phyloP scores from a whole-genome alignment of 163 green algal species.

The Prototheca wickerhamii region DNA sequence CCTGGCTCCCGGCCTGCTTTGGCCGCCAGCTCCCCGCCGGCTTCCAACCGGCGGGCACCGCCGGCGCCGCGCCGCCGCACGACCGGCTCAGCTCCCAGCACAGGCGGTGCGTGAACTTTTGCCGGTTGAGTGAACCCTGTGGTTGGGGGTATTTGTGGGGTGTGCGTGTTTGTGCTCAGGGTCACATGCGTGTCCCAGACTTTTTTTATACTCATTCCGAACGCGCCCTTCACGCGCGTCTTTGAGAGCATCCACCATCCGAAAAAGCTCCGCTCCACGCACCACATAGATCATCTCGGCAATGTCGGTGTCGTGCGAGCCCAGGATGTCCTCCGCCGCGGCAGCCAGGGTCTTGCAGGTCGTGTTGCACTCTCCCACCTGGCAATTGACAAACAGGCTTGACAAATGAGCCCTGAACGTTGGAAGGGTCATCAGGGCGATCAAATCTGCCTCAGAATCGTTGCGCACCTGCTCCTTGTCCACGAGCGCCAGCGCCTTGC shows the following conservation, averaged over 20 bases:
- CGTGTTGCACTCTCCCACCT: slow-evolving; percentile 27
- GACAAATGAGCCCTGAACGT: neutral
- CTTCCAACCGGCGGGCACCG: neutral
- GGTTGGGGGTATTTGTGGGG: neutral
- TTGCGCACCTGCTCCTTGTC: neutral
- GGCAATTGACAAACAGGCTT: neutral
- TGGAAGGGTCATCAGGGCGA: neutral
- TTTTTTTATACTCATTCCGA: neutral
- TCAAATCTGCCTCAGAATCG: neutral
- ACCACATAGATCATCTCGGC: slow-evolving; percentile 38
- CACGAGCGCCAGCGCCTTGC: neutral
- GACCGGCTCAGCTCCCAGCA: slow-evolving; percentile 17
- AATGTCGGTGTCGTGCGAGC: slow-evolving; percentile 42
- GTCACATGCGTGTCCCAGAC: neutral
- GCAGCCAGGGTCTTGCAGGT: slow-evolving; percentile 47
- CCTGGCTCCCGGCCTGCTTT: slow-evolving; percentile 12
- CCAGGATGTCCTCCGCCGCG: slow-evolving; percentile 35
- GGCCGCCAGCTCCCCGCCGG: neutral
- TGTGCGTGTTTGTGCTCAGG: neutral
- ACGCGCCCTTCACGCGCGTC: no score
- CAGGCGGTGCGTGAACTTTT: slow-evolving; percentile 33
- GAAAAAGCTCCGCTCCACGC: neutral
- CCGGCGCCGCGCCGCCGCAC: slow-evolving; percentile 1
- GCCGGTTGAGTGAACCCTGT: neutral
- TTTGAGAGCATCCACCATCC: neutral